These are phyloP conservation scores for Magnusiomyces sp. DNA, from an alignment of 1,139 yeast species.

Conservation along the genomic window DNA sequence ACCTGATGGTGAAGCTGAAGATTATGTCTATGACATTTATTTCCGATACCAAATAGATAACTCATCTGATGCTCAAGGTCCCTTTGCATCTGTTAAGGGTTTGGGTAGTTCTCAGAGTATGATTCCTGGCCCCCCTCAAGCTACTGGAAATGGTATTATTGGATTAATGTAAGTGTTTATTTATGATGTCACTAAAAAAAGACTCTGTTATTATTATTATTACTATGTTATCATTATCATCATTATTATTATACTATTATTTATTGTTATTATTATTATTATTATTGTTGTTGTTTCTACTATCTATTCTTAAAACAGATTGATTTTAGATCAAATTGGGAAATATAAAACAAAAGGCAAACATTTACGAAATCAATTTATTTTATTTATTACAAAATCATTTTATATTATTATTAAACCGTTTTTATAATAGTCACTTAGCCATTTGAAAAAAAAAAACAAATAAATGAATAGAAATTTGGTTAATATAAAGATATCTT, in stretches of 20 bases:
- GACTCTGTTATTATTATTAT: neutral
- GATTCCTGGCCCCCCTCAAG: neutral
- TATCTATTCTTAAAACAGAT: neutral
- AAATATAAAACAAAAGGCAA: too few relatives aligned
- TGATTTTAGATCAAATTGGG: too few relatives aligned
- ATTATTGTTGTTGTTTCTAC: neutral
- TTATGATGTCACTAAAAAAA: neutral
- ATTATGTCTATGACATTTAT: constrained; percentile 88
- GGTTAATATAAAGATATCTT: too few relatives aligned
- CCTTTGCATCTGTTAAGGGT: neutral
- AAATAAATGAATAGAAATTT: too few relatives aligned
- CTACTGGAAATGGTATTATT: neutral
- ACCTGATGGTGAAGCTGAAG: constrained; percentile 26
- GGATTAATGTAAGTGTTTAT: constrained; percentile 5
- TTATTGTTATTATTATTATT: neutral
- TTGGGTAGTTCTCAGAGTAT: neutral
- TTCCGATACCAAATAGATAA: constrained; percentile 34
- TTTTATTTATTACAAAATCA: too few relatives aligned
- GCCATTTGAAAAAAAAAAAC: too few relatives aligned
- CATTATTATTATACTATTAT: too few relatives aligned
- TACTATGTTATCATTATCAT: too few relatives aligned
- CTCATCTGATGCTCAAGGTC: neutral
- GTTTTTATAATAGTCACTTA: too few relatives aligned
- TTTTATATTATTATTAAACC: too few relatives aligned
- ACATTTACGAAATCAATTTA: too few relatives aligned